These are phyloP conservation scores for Colletotrichum sojae DNA, from an alignment of 2,329 filamentous ascomycete genomes.

Conservation along the genomic window DNA sequence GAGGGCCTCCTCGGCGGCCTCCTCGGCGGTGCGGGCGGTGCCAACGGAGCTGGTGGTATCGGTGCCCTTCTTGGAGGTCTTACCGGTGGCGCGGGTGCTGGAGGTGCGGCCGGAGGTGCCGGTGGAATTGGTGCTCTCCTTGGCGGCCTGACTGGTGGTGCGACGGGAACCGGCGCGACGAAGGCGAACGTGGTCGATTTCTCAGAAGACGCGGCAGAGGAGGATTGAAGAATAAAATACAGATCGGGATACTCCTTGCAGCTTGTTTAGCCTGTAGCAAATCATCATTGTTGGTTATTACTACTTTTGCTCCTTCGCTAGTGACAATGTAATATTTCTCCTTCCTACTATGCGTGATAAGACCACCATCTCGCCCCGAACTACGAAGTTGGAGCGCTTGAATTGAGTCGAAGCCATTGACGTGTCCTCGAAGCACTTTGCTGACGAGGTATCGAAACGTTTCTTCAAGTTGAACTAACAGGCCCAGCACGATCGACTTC, in stretches of 20 bases:
- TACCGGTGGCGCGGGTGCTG: conserved; percentile 10
- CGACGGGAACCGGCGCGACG: conserved; percentile 5
- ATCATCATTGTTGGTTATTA: conserved; percentile 25
- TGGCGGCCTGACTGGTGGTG: conserved; percentile 5
- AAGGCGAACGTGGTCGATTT: conserved; percentile 24
- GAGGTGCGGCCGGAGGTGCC: background rate
- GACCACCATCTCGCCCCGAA: too few relatives aligned
- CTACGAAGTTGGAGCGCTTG: too few relatives aligned
- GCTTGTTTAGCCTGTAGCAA: conserved; percentile 35
- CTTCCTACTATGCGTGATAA: too few relatives aligned
- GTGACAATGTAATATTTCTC: too few relatives aligned
- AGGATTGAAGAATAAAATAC: conserved; percentile 26
- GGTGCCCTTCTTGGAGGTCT: conserved; percentile 13
- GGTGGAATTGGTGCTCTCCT: background rate
- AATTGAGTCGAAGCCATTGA: too few relatives aligned
- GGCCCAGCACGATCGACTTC: background rate
- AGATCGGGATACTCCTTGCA: conserved; percentile 29
- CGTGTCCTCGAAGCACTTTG: background rate
- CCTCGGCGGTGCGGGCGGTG: conserved; percentile 9
- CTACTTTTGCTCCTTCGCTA: too few relatives aligned
- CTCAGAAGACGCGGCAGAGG: conserved; percentile 23
- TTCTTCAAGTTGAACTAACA: background rate
- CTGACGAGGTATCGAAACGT: background rate
- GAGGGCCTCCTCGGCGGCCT: conserved; percentile 27
- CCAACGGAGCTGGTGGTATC: background rate